A percentile compares a stretch with the other conserved stretches of the same genome.
Conservation (phyloP, 768 basidiomycete species). For the Goffeauzyma gilvescens region DNA sequence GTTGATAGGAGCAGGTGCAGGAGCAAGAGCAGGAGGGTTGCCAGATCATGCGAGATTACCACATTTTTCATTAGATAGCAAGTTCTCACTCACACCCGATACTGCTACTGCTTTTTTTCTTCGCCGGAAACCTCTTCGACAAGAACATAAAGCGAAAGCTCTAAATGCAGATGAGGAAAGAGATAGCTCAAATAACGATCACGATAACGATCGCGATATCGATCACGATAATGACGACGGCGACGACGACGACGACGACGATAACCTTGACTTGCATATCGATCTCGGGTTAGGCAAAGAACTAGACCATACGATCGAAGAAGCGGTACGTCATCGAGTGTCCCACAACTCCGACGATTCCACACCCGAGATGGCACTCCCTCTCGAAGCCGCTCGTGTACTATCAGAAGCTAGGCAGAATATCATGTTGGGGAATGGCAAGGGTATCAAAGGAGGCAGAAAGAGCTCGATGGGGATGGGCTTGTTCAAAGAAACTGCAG, state of each 20-base stretch:
- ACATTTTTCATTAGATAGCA: constrained; percentile 27
- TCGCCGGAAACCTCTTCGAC: not conserved
- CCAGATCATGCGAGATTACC: too few relatives aligned
- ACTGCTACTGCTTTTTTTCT: not conserved
- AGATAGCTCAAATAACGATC: not conserved
- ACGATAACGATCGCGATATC: not conserved
- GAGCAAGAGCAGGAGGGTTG: too few relatives aligned
- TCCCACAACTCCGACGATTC: not conserved
- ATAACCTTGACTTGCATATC: constrained; percentile 13
- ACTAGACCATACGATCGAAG: constrained; percentile 26
- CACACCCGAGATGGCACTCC: constrained; percentile 18
- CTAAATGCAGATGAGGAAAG: not conserved
- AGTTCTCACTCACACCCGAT: constrained; percentile 20
- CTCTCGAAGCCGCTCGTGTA: constrained; percentile 20
- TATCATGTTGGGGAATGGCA: constrained; percentile 1
- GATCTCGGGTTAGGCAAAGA: constrained; percentile 29
- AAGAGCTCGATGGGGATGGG: constrained; percentile 35
- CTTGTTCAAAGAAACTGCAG: constrained; percentile 32
- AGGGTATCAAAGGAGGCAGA: constrained; percentile 22
- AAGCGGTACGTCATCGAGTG: constrained; percentile 15
- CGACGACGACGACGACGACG: not conserved
- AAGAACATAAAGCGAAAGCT: not conserved
- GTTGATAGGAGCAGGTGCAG: too few relatives aligned
- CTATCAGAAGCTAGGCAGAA: constrained; percentile 24
- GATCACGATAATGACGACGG: constrained; percentile 2